Percentiles rank a stretch among this genome's conserved stretches.
Conservation (phyloP, 768 basidiomycete species). For the Tephrocybe sp. region DNA sequence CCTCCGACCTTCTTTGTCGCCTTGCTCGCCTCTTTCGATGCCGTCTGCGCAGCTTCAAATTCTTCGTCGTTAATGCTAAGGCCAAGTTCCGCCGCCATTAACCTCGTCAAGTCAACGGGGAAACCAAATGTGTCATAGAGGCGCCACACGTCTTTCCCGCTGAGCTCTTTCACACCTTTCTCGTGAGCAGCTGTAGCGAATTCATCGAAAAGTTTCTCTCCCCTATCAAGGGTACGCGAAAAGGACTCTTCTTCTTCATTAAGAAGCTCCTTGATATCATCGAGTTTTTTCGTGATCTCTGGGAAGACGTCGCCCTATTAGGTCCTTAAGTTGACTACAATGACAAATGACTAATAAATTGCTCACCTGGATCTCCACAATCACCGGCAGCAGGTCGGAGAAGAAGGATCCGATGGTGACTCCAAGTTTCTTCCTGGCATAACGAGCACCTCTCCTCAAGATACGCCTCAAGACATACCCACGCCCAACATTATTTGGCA, state of each 20-base stretch:
- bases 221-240: conserved; percentile 93
- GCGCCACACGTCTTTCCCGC: conserved; percentile 93
- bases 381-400: conserved; percentile 84
- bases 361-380: conserved; percentile 84
- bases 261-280: conserved; percentile 89
- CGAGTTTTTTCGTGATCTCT: conserved; percentile 79
- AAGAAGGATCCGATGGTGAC: conserved; percentile 94
- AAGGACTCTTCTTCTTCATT: conserved; percentile 98
- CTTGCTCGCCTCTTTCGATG: conserved; percentile 90
- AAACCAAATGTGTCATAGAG: conserved; percentile 98
- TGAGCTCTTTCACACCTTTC: conserved; percentile 61
- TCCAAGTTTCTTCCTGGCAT: conserved; percentile 91
- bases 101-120: conserved; percentile 90
- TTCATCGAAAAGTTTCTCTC: conserved; percentile 92
- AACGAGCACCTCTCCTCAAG: conserved; percentile 89
- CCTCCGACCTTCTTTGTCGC: conserved; percentile 70
- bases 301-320: conserved; percentile 83
- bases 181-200: conserved; percentile 71
- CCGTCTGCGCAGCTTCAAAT: conserved; percentile 84
- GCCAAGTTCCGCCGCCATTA: conserved; percentile 95
- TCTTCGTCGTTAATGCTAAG: conserved; percentile 82
- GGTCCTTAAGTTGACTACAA: background rate
- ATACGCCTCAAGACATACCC: conserved; percentile 97
- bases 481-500: conserved; percentile 93
- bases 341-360: background rate